phyloP scores from a whole-genome alignment of 2,329 filamentous ascomycete species.

The Emericellopsis cladophorae region DNA sequence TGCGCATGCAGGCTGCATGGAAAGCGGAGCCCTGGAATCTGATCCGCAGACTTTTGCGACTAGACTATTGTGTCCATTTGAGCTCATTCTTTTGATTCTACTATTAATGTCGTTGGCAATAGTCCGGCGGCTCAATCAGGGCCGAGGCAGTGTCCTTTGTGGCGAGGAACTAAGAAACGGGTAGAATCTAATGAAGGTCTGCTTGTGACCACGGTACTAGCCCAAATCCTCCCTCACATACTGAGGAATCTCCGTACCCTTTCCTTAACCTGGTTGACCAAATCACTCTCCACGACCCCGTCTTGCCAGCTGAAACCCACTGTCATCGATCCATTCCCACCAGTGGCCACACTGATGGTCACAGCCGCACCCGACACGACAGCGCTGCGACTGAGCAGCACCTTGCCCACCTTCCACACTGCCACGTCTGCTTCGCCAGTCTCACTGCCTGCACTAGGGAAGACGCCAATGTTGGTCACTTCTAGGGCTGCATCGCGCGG shows the following conservation, averaged over 20 bases:
- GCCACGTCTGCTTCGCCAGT: constrained; percentile 3
- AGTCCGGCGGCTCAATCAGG: no score
- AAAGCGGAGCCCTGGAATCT: no score
- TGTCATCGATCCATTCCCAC: constrained; percentile 26
- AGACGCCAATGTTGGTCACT: constrained; percentile 30
- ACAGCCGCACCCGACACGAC: constrained; percentile 22
- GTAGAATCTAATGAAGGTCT: no score
- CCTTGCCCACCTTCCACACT: constrained; percentile 17
- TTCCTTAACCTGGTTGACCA: constrained; percentile 4
- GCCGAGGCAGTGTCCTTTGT: no score
- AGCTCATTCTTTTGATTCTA: no score
- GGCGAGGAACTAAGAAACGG: no score
- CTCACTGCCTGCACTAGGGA: constrained; percentile 6
- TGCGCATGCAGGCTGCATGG: no score
- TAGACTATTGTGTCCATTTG: no score
- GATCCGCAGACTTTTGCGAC: no score
- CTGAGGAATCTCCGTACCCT: neutral
- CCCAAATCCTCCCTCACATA: no score
- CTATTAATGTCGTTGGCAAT: no score
- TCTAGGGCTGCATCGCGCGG: constrained; percentile 23
- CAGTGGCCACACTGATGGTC: constrained; percentile 24
- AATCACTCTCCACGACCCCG: constrained; percentile 15
- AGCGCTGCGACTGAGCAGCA: constrained; percentile 30
- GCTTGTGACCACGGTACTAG: no score
- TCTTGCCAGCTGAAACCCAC: constrained; percentile 26